These are phyloP conservation scores for Diaporthe sp. DNA, from an alignment of 2,329 filamentous ascomycete genomes.

Conservation along the genomic window DNA sequence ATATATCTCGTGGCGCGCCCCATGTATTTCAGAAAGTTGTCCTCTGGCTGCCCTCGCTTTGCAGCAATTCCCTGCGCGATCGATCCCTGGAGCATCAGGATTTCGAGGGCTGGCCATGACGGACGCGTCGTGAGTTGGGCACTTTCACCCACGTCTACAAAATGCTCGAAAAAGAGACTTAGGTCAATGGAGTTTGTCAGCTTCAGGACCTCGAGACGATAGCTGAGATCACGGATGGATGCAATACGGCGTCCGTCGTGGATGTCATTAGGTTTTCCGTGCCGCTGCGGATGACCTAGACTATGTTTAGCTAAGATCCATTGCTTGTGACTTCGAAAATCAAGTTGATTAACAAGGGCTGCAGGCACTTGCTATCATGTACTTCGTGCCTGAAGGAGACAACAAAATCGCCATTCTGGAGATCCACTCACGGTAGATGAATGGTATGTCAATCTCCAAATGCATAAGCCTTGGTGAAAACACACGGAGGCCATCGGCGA, in stretches of 20 bases:
- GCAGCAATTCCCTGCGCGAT: too few species aligned
- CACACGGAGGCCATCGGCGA: neutral
- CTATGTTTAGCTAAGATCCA: neutral
- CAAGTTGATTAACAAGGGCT: too few species aligned
- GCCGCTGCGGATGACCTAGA: neutral
- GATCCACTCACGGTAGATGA: neutral
- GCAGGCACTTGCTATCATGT: too few species aligned
- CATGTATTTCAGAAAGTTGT: neutral
- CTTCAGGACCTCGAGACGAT: neutral
- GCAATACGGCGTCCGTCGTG: neutral
- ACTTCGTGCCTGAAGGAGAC: too few species aligned
- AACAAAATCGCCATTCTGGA: too few species aligned
- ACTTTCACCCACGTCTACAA: neutral
- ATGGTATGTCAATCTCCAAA: neutral
- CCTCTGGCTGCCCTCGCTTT: neutral
- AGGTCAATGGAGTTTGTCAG: neutral
- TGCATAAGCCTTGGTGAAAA: neutral
- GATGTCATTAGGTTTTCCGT: too few species aligned
- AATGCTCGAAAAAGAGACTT: neutral
- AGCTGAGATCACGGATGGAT: neutral
- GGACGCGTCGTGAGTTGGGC: too few species aligned
- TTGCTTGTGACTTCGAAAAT: too few species aligned
- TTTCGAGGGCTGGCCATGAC: neutral
- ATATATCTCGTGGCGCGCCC: neutral
- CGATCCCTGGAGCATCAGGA: neutral